Percentiles rank a stretch among this genome's conserved stretches.
Evolutionary conservation across 2,329 filamentous ascomycete genomes (phyloP).

Genomic region (Penicillium olsonii): DNA sequence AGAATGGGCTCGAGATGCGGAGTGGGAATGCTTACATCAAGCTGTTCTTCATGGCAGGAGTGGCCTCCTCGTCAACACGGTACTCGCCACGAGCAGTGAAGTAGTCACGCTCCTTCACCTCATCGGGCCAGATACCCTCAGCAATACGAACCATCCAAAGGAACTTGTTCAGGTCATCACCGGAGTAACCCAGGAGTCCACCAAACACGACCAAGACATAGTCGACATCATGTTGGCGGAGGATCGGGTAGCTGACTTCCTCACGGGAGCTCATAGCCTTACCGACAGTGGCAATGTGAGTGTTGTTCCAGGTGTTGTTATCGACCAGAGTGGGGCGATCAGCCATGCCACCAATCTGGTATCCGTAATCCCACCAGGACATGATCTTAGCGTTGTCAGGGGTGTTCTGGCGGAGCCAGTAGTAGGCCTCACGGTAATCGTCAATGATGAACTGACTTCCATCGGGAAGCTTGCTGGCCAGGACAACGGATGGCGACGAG

Average conservation of each 20-base stretch:
- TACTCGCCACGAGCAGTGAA: conserved; percentile 95
- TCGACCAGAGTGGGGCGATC: conserved; percentile 95
- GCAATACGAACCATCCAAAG: conserved; percentile 99
- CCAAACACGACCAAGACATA: conserved; percentile 98
- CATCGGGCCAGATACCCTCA: conserved; percentile 99
- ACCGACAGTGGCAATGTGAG: conserved; percentile 96
- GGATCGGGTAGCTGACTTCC: conserved; percentile 97
- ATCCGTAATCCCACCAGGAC: conserved; percentile 99
- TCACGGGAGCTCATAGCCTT: conserved; percentile 98
- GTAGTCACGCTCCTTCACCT: conserved; percentile 95
- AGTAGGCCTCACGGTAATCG: conserved; percentile 98
- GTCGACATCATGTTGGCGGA: conserved; percentile 97
- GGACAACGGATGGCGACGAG: conserved; percentile 93
- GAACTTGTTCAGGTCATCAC: conserved; percentile 99
- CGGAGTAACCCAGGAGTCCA: conserved; percentile 92
- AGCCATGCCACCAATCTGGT: conserved; percentile 99
- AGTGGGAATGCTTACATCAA: conserved; percentile 74
- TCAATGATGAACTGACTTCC: conserved; percentile 98
- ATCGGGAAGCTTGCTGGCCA: conserved; percentile 89
- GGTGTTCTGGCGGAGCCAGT: conserved; percentile 98
- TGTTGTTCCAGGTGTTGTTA: conserved; percentile 99
- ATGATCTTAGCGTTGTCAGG: conserved; percentile 94
- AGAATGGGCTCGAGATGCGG: neutral
- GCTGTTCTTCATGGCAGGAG: conserved; percentile 97
- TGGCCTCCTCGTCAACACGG: conserved; percentile 87